Evolutionary conservation across 1,139 yeast genomes (phyloP).

Genomic region (Pichia sp.): DNA sequence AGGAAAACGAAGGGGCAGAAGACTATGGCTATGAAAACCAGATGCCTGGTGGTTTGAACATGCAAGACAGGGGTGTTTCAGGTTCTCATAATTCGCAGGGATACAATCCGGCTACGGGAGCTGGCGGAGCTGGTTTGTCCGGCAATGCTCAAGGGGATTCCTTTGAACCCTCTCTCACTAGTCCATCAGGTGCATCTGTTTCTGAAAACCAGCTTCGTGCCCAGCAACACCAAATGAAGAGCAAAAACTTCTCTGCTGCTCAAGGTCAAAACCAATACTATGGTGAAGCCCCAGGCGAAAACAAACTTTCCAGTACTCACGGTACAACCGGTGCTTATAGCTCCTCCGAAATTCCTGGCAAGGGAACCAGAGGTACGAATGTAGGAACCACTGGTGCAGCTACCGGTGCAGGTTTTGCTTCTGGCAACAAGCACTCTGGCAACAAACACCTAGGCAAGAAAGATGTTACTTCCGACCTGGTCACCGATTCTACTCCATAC

Average conservation of each 20-base stretch:
- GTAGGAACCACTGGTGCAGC: background rate
- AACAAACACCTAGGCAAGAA: background rate
- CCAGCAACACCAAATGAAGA: background rate
- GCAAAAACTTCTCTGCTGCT: background rate
- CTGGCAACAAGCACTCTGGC: background rate
- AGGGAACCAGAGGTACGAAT: background rate
- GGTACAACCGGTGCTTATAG: background rate
- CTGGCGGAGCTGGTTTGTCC: background rate
- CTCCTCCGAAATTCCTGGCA: background rate
- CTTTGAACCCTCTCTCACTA: background rate
- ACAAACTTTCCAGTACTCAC: background rate
- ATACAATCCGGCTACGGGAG: background rate
- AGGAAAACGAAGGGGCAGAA: background rate
- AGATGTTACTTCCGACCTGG: conserved; percentile 6
- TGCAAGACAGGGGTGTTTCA: background rate
- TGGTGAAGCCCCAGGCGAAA: background rate
- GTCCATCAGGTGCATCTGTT: background rate
- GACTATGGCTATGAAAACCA: background rate
- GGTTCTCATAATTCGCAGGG: background rate
- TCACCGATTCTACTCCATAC: conserved; percentile 16
- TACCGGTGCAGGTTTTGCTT: background rate
- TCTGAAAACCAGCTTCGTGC: background rate
- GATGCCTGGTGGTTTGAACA: background rate
- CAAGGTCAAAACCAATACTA: background rate
- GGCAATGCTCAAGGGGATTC: background rate